Percentiles rank a stretch among this genome's conserved stretches.
Evolutionary conservation across 805 yeast genomes (phyloP).

Genomic region (Myxozyma melibiosi): DNA sequence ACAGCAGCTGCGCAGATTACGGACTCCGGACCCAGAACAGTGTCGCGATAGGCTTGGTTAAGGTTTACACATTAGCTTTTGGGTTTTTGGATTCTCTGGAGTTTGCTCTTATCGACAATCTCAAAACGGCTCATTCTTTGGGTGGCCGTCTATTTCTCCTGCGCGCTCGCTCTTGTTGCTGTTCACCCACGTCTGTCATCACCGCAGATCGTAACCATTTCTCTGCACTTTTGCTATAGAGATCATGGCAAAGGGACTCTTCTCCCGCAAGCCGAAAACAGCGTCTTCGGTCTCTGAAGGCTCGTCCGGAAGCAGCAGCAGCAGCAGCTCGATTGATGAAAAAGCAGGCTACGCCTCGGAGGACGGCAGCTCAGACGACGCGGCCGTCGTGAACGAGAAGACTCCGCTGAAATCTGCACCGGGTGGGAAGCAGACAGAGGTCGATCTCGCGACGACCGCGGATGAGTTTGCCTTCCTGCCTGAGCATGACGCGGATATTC

Average conservation of each 20-base stretch:
- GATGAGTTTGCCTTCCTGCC: slow-evolving; percentile 36
- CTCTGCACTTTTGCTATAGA: too few species aligned
- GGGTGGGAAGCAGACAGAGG: slow-evolving; percentile 1
- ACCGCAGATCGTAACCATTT: too few species aligned
- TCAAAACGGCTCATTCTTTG: too few species aligned
- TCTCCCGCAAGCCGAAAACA: background rate
- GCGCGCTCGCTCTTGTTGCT: too few species aligned
- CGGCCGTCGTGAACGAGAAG: slow-evolving; percentile 10
- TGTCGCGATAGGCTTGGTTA: too few species aligned
- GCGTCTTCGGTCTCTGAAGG: background rate
- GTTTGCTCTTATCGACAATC: too few species aligned
- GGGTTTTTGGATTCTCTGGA: too few species aligned
- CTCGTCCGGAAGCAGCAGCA: background rate
- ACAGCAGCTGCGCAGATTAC: too few species aligned
- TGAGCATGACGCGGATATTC: slow-evolving; percentile 40
- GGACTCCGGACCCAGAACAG: too few species aligned
- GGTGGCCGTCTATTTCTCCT: too few species aligned
- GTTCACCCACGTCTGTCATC: too few species aligned
- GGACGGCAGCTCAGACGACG: background rate
- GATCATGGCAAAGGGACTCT: background rate
- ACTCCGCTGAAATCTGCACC: slow-evolving; percentile 21
- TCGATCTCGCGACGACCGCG: background rate
- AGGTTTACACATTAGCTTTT: too few species aligned
- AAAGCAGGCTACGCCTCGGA: background rate
- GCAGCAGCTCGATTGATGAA: slow-evolving; percentile 8